These are phyloP conservation scores for Acer saccharum DNA, from an alignment of 345 rosid genomes.

Conservation along the genomic window DNA sequence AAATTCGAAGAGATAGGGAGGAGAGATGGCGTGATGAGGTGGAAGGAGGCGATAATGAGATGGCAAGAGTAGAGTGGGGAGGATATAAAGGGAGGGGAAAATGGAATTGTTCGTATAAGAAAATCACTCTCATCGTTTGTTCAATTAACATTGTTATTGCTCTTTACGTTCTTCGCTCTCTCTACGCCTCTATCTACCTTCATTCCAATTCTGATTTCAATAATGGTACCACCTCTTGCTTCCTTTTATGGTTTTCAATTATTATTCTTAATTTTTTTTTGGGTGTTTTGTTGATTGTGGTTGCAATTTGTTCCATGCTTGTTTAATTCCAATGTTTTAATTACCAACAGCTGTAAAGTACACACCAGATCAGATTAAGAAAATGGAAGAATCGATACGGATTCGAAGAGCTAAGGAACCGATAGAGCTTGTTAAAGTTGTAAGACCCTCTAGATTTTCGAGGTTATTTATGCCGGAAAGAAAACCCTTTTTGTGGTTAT, in stretches of 20 bases:
- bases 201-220: conserved; percentile 48
- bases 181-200: conserved; percentile 75
- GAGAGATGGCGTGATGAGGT: conserved; percentile 56
- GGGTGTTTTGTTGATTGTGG: background rate
- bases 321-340: conserved; percentile 1
- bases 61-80: conserved; percentile 71
- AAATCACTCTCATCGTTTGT: conserved; percentile 78
- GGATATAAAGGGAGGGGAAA: conserved; percentile 50
- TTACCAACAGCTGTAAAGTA: conserved; percentile 58
- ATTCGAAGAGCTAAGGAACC: conserved; percentile 82
- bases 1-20: conserved; percentile 5
- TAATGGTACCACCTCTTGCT: conserved; percentile 1
- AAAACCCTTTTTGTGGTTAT: background rate
- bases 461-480: background rate
- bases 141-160: conserved; percentile 87
- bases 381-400: conserved; percentile 85
- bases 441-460: conserved; percentile 25
- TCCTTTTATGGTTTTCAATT: background rate
- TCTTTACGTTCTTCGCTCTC: conserved; percentile 84
- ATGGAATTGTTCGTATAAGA: conserved; percentile 69
- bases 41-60: conserved; percentile 28
- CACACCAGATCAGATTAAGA: conserved; percentile 80
- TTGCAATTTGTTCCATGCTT: background rate
- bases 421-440: conserved; percentile 60
- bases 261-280: background rate